Evolutionary conservation across 352 stramenopile species (phyloP), one percentile per base, ranked within the genome.

Genomic region (Pythium myriotylum): DNA sequence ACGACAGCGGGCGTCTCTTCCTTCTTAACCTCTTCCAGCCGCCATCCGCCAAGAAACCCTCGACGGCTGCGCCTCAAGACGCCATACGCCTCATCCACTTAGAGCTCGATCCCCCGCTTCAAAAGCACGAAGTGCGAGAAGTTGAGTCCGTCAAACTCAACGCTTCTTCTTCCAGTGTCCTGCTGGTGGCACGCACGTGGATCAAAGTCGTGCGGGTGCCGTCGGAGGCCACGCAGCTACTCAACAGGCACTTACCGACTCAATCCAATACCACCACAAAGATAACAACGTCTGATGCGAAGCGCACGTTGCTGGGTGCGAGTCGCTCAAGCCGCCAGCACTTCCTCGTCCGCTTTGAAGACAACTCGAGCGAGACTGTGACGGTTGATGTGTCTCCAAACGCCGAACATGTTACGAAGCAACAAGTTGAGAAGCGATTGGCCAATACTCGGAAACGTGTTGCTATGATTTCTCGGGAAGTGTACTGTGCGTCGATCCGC

Each of bases 111-210:
- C 82, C 82, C 39, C 72, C 75, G 52, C 75, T 92, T 9, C 65
- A 68, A 43, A 59, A 49, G 41, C 62, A 76, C 7, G 78, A 92
- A 59, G 61, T 73, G 1, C 62, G 66, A 22, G 68, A 81, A 32
- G 67, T 92, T 42, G 78, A 92, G 68, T 59, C 79, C 43, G 62
- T 92, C 4, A 74, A 84, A 23, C 63, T 89, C 45, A 92, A 88
- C 54, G 68, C 76, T 40, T 79, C 68, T 37, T 72, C 70, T 42
- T 76, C 80, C 16, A 76, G 81, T 51, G 72, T 78, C 27, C 60
- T 89, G 56, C 70, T 92, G 23, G 47, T 80, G 33, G 79, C 80
- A 49, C 80, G 76, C 54, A 67, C 59, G 40, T 89, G 82, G 78
- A 43, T 92, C 49, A 87, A 86, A 46, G 74, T 84, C 35, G 65